Conservation (phyloP, 306 rosid species). For the Luffa acutangula region DNA sequence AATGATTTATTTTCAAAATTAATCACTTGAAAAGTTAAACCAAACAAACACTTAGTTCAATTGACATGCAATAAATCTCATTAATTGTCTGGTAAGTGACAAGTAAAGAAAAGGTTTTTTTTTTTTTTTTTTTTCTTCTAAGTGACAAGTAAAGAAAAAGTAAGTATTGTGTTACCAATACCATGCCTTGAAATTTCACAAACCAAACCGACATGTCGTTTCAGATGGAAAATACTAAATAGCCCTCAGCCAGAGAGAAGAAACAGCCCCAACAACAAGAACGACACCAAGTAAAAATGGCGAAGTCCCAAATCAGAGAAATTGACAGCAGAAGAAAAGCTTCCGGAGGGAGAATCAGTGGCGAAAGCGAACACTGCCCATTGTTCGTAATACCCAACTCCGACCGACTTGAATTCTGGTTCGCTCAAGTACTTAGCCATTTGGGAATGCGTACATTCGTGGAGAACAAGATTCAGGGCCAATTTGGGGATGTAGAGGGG, state of each 20-base stretch:
- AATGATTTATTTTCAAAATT: too few species aligned
- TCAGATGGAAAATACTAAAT: not conserved
- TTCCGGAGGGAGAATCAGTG: not conserved
- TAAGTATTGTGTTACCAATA: not conserved
- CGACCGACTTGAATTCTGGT: slow-evolving; percentile 4
- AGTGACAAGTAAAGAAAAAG: too few species aligned
- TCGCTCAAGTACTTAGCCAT: not conserved
- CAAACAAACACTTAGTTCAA: too few species aligned
- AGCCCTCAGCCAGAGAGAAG: not conserved
- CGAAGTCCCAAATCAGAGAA: not conserved
- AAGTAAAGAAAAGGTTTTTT: too few species aligned
- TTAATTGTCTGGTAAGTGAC: too few species aligned
- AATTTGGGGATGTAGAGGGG: not conserved
- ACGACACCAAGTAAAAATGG: not conserved
- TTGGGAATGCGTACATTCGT: not conserved
- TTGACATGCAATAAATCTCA: too few species aligned
- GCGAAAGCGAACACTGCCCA: slow-evolving; percentile 5
- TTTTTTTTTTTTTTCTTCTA: too few species aligned
- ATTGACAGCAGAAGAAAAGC: not conserved
- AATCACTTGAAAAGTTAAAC: too few species aligned
- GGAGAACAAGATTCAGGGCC: not conserved
- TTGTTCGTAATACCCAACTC: not conserved
- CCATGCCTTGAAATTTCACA: not conserved
- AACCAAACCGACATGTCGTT: not conserved
- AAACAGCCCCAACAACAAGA: not conserved